Percentiles rank a stretch among this genome's conserved stretches.
phyloP scores from a whole-genome alignment of 768 basidiomycete genomes.

The Lactarius sp. region DNA sequence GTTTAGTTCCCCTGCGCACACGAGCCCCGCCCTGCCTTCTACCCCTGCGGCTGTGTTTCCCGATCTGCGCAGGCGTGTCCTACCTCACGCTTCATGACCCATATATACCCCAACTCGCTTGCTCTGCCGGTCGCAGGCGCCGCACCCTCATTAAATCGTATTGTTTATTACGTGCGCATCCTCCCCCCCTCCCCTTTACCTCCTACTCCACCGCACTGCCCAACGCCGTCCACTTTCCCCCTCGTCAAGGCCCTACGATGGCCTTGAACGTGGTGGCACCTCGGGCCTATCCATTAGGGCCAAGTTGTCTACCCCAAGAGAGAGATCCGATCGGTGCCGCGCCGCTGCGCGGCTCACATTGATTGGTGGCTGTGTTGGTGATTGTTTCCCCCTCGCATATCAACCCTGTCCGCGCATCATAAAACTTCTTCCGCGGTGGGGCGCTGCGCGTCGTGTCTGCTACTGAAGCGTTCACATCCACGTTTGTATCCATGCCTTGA shows the following conservation, averaged over 20 bases:
- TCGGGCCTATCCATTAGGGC: background rate
- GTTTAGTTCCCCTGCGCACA: slow-evolving; percentile 1
- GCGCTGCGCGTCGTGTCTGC: background rate
- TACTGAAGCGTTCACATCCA: background rate
- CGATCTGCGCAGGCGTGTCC: background rate
- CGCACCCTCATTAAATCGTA: slow-evolving; percentile 22
- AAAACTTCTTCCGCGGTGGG: slow-evolving; percentile 2
- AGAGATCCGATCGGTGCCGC: background rate
- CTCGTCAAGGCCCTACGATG: background rate
- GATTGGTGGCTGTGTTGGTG: slow-evolving; percentile 5
- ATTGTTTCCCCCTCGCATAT: background rate
- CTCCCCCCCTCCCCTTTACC: background rate
- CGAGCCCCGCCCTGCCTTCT: background rate
- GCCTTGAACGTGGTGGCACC: background rate
- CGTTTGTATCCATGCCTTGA: background rate
- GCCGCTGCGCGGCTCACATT: background rate
- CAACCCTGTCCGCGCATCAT: background rate
- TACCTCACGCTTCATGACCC: slow-evolving; percentile 17
- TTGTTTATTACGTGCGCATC: slow-evolving; percentile 19
- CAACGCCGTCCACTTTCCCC: background rate
- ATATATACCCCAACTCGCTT: slow-evolving; percentile 24
- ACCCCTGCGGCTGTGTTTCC: background rate
- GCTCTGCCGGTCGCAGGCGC: slow-evolving; percentile 17
- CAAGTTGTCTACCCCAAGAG: background rate
- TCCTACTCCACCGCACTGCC: background rate